phyloP scores from a whole-genome alignment of 805 yeast genomes.

The Metschnikowia corniflorae region DNA sequence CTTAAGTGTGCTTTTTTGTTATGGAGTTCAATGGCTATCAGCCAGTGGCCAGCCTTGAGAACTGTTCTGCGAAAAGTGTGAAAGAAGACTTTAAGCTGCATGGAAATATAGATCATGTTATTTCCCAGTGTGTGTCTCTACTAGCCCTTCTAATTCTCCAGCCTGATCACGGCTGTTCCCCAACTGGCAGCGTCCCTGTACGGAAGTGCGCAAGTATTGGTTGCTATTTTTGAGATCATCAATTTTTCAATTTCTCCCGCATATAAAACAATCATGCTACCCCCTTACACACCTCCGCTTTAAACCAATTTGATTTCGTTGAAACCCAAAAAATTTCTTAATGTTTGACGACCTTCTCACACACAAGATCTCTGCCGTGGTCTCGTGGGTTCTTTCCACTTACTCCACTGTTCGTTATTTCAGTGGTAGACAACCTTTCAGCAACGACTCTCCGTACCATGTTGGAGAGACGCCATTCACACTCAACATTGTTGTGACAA shows the following conservation, averaged over 20 bases:
- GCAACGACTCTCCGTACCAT: slow-evolving; percentile 46
- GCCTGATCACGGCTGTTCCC: slow-evolving; percentile 8
- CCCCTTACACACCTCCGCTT: too few species aligned
- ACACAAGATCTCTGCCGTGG: slow-evolving; percentile 44
- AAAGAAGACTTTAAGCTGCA: too few species aligned
- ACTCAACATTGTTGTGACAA: slow-evolving; percentile 45
- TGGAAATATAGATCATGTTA: too few species aligned
- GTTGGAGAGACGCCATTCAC: slow-evolving; percentile 71
- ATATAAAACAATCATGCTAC: slow-evolving; percentile 5
- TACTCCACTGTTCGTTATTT: slow-evolving; percentile 56
- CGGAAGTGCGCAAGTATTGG: slow-evolving; percentile 4
- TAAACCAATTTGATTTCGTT: too few species aligned
- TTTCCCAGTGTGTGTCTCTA: neutral
- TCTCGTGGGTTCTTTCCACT: slow-evolving; percentile 53
- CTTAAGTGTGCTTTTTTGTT: too few species aligned
- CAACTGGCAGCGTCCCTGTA: slow-evolving; percentile 5
- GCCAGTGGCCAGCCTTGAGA: too few species aligned
- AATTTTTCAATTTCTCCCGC: slow-evolving; percentile 3
- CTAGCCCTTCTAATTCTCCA: slow-evolving; percentile 3
- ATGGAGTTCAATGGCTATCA: too few species aligned
- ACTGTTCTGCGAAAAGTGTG: too few species aligned
- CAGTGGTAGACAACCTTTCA: slow-evolving; percentile 50
- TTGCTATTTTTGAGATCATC: slow-evolving; percentile 5
- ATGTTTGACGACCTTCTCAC: slow-evolving; percentile 20
- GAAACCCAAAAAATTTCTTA: too few species aligned